Evolutionary conservation across 2,329 filamentous ascomycete genomes (phyloP).

Genomic region (Fusarium sp.): DNA sequence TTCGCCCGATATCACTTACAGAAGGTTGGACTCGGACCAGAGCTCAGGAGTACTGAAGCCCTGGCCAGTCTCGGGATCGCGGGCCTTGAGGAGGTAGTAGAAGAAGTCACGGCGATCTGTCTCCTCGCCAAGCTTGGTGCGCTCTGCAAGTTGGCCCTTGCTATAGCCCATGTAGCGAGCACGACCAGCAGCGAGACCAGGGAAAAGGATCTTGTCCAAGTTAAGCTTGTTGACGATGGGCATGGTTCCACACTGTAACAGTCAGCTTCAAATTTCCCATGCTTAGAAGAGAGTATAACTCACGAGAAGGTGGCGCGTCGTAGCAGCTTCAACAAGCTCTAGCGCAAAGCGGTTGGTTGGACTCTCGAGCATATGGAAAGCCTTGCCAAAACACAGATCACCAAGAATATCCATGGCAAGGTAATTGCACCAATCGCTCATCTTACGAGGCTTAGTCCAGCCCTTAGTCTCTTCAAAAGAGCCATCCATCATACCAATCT

Average conservation of each 20-base stretch:
- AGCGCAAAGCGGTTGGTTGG: conserved; percentile 75
- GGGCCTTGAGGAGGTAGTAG: conserved; percentile 78
- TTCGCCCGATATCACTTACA: conserved; percentile 57
- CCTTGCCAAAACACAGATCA: conserved; percentile 72
- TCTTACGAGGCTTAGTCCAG: conserved; percentile 71
- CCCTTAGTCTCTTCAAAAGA: conserved; percentile 64
- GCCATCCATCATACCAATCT: conserved; percentile 61
- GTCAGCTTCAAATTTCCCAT: conserved; percentile 20
- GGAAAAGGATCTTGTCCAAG: conserved; percentile 77
- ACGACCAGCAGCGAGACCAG: conserved; percentile 73
- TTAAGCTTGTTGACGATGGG: conserved; percentile 75
- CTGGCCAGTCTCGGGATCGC: conserved; percentile 77
- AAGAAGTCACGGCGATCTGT: conserved; percentile 81
- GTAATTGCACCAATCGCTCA: conserved; percentile 74
- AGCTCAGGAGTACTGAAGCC: conserved; percentile 76
- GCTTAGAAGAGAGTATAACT: conserved; percentile 49
- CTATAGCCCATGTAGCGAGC: conserved; percentile 80
- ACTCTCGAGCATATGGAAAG: conserved; percentile 71
- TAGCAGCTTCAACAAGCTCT: conserved; percentile 75
- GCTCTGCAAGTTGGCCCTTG: conserved; percentile 74
- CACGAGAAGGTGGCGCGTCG: conserved; percentile 77
- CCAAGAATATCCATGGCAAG: conserved; percentile 74
- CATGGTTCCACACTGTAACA: conserved; percentile 76
- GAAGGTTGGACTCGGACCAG: conserved; percentile 77
- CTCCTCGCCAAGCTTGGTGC: conserved; percentile 74